Conservation (phyloP, 768 basidiomycete genomes). For the Lyophyllum decastes region DNA sequence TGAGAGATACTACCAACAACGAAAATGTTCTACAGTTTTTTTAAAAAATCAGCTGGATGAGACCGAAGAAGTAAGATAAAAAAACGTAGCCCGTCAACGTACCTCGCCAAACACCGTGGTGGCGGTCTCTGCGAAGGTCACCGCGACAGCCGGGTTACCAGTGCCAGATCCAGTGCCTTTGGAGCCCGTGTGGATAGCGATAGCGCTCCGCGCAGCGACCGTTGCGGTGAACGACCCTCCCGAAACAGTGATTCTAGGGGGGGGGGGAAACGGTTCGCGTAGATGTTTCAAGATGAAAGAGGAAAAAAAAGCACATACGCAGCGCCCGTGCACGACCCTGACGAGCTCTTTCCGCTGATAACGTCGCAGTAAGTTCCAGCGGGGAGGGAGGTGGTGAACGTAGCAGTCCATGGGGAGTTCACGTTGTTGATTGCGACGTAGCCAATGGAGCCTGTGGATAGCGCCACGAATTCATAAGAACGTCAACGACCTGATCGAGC, state of each 20-base stretch:
- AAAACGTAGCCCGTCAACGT: background rate
- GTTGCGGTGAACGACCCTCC: slow-evolving; percentile 51
- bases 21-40: slow-evolving; percentile 53
- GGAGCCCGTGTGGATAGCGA: slow-evolving; percentile 56
- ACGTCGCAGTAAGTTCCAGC: slow-evolving; percentile 68
- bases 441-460: slow-evolving; percentile 46
- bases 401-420: slow-evolving; percentile 53
- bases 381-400: slow-evolving; percentile 59
- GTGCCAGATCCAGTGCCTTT: too few relatives aligned
- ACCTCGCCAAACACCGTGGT: slow-evolving; percentile 62
- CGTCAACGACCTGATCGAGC: too few relatives aligned
- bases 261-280: background rate
- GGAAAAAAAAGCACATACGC: slow-evolving; percentile 43
- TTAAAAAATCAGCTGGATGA: background rate
- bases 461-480: background rate
- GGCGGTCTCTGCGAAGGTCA: slow-evolving; percentile 55
- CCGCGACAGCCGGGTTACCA: slow-evolving; percentile 39
- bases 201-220: slow-evolving; percentile 50
- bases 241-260: slow-evolving; percentile 54
- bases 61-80: background rate
- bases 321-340: slow-evolving; percentile 49
- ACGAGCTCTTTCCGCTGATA: slow-evolving; percentile 44
- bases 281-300: background rate
- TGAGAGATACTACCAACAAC: slow-evolving; percentile 57
- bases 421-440: slow-evolving; percentile 72